Conservation (phyloP, 768 basidiomycete species). For the Phanerodontia chrysosporium region DNA sequence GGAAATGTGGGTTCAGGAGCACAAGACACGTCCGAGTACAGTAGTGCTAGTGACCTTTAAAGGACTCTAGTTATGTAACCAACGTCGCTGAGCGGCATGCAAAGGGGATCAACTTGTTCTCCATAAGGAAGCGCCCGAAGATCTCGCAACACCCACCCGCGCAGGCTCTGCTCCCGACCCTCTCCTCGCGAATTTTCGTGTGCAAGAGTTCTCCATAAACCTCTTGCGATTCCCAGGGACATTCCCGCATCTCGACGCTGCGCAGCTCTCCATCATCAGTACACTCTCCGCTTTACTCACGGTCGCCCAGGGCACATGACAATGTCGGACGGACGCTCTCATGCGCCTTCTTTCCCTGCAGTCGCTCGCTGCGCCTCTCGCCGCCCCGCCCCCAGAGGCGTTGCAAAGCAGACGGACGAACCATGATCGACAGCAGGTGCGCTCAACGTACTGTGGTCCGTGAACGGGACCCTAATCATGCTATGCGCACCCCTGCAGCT, state of each 20-base stretch:
- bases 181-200: not conserved
- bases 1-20: no score
- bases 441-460: not conserved
- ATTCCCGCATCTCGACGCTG: not conserved
- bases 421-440: not conserved
- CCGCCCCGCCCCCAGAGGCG: not conserved
- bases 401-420: not conserved
- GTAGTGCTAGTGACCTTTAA: no score
- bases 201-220: not conserved
- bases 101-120: no score
- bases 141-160: not conserved
- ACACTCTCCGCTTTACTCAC: not conserved
- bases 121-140: not conserved
- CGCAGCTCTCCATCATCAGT: not conserved
- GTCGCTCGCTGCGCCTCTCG: not conserved
- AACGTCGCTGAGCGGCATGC: no score
- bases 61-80: no score
- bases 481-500: no score
- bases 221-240: not conserved
- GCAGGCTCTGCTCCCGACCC: not conserved
- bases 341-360: not conserved
- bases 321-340: not conserved
- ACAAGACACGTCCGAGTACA: no score
- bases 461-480: no score
- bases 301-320: not conserved